Percentiles rank a stretch among this genome's conserved stretches.
phyloP scores from a whole-genome alignment of 2,329 filamentous ascomycete species.

The Diaporthe australafricana region DNA sequence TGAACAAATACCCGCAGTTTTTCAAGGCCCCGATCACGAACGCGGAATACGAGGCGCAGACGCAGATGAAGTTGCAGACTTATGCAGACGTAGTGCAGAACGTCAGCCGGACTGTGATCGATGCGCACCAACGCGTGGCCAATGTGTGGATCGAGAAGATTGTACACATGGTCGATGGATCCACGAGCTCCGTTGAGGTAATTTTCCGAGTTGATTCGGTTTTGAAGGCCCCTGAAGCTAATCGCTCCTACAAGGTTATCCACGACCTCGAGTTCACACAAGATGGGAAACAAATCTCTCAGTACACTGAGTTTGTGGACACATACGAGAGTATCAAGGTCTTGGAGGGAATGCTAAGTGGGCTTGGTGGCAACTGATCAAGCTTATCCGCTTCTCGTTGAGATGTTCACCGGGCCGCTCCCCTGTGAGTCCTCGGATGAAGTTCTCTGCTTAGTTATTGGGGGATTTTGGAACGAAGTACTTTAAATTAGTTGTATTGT shows the following conservation, averaged over 20 bases:
- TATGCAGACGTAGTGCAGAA: conserved; percentile 38
- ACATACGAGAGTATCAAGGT: conserved; percentile 39
- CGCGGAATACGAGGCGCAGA: conserved; percentile 41
- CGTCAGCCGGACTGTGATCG: conserved; percentile 40
- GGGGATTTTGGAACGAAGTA: no score
- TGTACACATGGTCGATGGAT: conserved; percentile 34
- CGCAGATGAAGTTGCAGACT: conserved; percentile 35
- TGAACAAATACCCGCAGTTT: conserved; percentile 40
- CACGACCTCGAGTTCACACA: conserved; percentile 39
- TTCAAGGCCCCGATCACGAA: conserved; percentile 40
- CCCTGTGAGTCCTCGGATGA: background rate
- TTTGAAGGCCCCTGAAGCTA: background rate
- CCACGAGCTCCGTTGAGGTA: conserved; percentile 37
- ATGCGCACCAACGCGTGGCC: conserved; percentile 30
- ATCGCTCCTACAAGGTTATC: conserved; percentile 23
- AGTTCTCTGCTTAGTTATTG: background rate
- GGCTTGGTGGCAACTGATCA: conserved; percentile 10
- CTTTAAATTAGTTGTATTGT: no score
- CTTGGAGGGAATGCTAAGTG: conserved; percentile 40
- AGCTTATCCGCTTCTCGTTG: background rate
- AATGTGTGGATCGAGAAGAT: conserved; percentile 40
- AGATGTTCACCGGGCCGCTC: background rate
- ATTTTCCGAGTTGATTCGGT: background rate
- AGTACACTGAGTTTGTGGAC: conserved; percentile 41
- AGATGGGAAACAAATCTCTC: conserved; percentile 38